Base-by-base conservation (phyloP, 1,284 basidiomycete genomes). In the Puccinia polysora region DNA sequence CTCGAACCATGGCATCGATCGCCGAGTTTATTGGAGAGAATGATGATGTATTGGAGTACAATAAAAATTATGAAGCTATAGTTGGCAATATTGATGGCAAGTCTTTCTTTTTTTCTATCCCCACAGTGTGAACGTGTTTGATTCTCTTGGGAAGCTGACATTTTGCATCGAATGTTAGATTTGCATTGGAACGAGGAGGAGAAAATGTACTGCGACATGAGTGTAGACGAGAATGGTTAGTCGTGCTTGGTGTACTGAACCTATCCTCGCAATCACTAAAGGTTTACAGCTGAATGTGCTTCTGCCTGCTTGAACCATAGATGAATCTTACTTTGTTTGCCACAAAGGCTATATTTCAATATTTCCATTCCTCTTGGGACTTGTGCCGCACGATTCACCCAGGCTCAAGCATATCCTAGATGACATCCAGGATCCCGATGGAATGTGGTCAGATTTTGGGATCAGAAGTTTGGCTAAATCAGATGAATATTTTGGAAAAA, bases 201-300 rank as follows among this genome's bases (percentile, higher is more conserved):
- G 58, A 82, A 90, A 78, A 91, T 95, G 90, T 97, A 94, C 78
- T 97, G 93, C 78, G 93, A 97, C 79, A 86, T 87, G 14, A 86
- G 86, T 68, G 87, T 97, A 52, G 85, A 90, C 78, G 85, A 89
- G 20, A 87, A 94, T 52, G 93, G 91, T 89, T 76, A 58, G 81
- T 76, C 10, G 20, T 47, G 12, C 69, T 52, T 12, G 18, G 40
- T 65, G 25, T 12, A 12, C 4, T 23, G 52, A 65, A 52, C 4
- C 6, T 28, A 18, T 8, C 10, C n/a, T n/a, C n/a, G 40, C 10
- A 23, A n/a, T 4, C 38, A 25, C 10, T 2, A 43, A 14, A 20
- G 14, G 47, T 50, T 34, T 28, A 12, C 14, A 32, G 34, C 18
- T 12, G 32, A 18, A 63, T 6, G 23, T 4, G 23, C 23, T 2